Conservation (phyloP, 345 rosid genomes). For the Eucalyptus microcorys region DNA sequence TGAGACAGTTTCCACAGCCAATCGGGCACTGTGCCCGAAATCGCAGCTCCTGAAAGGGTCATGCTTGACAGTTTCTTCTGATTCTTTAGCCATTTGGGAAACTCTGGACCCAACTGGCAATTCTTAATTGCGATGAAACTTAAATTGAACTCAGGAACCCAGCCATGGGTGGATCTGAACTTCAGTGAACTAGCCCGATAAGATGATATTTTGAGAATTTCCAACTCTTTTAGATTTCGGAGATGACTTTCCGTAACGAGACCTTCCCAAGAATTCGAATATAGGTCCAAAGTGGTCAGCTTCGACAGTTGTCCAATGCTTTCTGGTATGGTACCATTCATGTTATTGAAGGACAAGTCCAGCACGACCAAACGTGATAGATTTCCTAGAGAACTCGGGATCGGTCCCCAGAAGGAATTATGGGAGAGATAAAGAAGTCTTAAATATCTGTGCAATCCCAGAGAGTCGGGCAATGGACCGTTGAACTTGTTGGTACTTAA, state of each 20-base stretch:
- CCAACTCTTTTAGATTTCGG: neutral
- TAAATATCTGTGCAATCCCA: neutral
- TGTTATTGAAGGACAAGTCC: neutral
- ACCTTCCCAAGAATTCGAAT: constrained; percentile 9
- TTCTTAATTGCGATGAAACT: neutral
- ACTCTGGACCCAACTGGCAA: constrained; percentile 2
- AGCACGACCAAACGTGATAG: neutral
- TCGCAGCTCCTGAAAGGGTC: neutral
- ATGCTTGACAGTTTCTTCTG: neutral
- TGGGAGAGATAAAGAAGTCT: neutral
- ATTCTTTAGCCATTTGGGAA: constrained; percentile 16
- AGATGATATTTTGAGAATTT: neutral
- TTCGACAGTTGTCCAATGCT: constrained; percentile 4
- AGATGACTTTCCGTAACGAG: constrained; percentile 2
- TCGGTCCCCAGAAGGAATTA: neutral
- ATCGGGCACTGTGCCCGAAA: constrained; percentile 1
- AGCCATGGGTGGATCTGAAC: neutral
- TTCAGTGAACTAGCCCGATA: neutral
- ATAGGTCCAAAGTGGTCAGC: neutral
- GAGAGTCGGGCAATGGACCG: neutral
- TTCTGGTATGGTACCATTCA: constrained; percentile 14
- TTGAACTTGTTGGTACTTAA: neutral
- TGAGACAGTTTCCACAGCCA: constrained; percentile 7
- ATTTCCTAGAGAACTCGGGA: constrained; percentile 5
- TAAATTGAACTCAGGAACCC: constrained; percentile 7